Percentiles rank a stretch among this genome's conserved stretches.
Conservation (phyloP, 2,329 filamentous ascomycete species). For the Ophiostoma ips region DNA sequence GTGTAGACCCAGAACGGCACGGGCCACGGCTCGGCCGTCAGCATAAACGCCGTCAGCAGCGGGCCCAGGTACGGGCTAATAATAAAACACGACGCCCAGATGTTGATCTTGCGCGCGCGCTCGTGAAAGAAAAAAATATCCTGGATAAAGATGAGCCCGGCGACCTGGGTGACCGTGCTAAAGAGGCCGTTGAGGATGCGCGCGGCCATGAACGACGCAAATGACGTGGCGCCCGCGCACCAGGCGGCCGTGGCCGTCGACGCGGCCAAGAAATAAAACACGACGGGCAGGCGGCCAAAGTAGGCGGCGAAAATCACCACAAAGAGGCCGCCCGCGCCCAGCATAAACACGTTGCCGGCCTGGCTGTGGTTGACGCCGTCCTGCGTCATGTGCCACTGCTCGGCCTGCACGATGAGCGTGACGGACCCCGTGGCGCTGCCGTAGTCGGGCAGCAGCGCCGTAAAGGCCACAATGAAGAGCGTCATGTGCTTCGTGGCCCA, state of each 20-base stretch:
- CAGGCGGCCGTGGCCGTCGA: conserved; percentile 27
- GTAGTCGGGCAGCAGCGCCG: conserved; percentile 35
- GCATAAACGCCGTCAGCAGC: conserved; percentile 33
- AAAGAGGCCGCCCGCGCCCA: conserved; percentile 28
- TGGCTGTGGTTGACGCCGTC: conserved; percentile 37
- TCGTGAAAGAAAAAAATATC: conserved; percentile 49
- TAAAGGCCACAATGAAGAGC: conserved; percentile 32
- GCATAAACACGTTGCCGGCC: conserved; percentile 38
- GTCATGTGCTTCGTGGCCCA: conserved; percentile 33
- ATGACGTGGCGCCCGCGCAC: conserved; percentile 30
- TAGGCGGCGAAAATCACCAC: conserved; percentile 27
- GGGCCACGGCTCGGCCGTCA: conserved; percentile 30
- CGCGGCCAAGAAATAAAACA: conserved; percentile 27
- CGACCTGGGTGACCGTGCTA: conserved; percentile 29
- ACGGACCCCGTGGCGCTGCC: conserved; percentile 31
- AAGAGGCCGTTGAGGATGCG: conserved; percentile 36
- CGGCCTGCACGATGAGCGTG: conserved; percentile 28
- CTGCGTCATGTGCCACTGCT: conserved; percentile 33
- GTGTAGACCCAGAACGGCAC: conserved; percentile 34
- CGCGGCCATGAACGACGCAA: conserved; percentile 33
- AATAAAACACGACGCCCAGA: conserved; percentile 26
- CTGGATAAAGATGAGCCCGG: conserved; percentile 38
- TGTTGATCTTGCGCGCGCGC: conserved; percentile 33
- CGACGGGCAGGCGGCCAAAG: conserved; percentile 30
- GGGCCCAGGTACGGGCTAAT: conserved; percentile 27